phyloP scores from a whole-genome alignment of 306 rosid species.

The Carpinus viminea region DNA sequence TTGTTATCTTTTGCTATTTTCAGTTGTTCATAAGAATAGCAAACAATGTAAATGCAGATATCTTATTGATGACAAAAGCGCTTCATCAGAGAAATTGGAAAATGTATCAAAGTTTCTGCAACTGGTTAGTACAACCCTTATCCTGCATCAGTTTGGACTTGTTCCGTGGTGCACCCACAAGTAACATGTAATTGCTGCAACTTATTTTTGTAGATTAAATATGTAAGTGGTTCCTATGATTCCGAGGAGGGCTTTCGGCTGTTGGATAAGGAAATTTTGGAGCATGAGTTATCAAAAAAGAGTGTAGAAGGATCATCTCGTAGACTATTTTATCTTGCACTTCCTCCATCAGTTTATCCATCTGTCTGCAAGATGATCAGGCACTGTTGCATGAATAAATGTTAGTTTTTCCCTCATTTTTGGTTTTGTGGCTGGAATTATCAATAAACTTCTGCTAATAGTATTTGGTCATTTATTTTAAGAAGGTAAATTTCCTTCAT shows the following conservation, averaged over 20 bases:
- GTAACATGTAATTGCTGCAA: slow-evolving; percentile 9
- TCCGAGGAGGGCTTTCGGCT: slow-evolving; percentile 67
- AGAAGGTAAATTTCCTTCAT: neutral
- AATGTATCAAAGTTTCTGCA: slow-evolving; percentile 63
- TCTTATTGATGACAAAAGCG: slow-evolving; percentile 57
- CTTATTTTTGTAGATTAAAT: slow-evolving; percentile 61
- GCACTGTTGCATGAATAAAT: slow-evolving; percentile 74
- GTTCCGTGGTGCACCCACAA: slow-evolving; percentile 1
- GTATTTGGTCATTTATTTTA: neutral
- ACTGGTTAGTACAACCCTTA: slow-evolving; percentile 62
- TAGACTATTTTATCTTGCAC: slow-evolving; percentile 96
- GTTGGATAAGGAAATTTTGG: slow-evolving; percentile 81
- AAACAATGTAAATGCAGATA: slow-evolving; percentile 55
- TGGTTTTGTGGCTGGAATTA: slow-evolving; percentile 22
- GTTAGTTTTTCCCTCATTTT: slow-evolving; percentile 48
- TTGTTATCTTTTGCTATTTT: neutral
- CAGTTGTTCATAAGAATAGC: slow-evolving; percentile 15
- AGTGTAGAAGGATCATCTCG: slow-evolving; percentile 68
- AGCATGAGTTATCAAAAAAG: slow-evolving; percentile 55
- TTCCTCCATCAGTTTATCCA: slow-evolving; percentile 98
- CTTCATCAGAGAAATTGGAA: slow-evolving; percentile 50
- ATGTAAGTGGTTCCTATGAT: slow-evolving; percentile 88
- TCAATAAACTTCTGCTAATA: neutral
- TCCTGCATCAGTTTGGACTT: slow-evolving; percentile 20
- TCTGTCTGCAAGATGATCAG: slow-evolving; percentile 92